phyloP scores from a whole-genome alignment of 2,329 filamentous ascomycete genomes.

The Calonectria crousiana region DNA sequence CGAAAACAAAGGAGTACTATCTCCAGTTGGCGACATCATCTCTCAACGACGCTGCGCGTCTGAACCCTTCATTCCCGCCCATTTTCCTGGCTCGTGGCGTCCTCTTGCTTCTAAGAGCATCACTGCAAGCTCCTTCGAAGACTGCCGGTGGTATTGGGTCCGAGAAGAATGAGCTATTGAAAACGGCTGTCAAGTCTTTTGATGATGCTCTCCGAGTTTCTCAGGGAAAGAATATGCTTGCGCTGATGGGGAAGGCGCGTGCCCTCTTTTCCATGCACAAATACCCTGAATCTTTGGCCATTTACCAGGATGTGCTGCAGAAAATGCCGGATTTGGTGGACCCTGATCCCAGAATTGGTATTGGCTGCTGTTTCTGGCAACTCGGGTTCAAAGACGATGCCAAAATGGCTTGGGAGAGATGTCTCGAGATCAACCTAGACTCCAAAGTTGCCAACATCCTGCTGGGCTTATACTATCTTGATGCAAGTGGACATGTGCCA shows the following conservation, averaged over 20 bases:
- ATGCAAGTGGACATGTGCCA: conserved; percentile 84
- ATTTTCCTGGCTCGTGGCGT: conserved; percentile 93
- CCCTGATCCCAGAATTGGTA: conserved; percentile 94
- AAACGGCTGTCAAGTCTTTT: conserved; percentile 90
- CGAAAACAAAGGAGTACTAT: conserved; percentile 93
- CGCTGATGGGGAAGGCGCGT: conserved; percentile 88
- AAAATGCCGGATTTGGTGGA: conserved; percentile 91
- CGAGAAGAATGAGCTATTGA: conserved; percentile 83
- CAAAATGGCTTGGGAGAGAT: conserved; percentile 88
- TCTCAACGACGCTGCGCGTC: conserved; percentile 93
- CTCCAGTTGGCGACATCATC: conserved; percentile 90
- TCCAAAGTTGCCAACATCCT: conserved; percentile 93
- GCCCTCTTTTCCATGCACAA: conserved; percentile 88
- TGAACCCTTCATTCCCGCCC: conserved; percentile 92
- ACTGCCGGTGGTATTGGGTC: conserved; percentile 74
- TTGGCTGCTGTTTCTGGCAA: conserved; percentile 98
- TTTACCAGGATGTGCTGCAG: conserved; percentile 88
- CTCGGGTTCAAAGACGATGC: conserved; percentile 95
- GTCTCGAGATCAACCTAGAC: conserved; percentile 82
- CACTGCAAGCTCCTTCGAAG: conserved; percentile 82
- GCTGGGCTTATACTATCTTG: conserved; percentile 89
- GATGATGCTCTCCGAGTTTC: conserved; percentile 92
- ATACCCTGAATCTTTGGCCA: conserved; percentile 83
- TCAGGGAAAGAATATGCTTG: conserved; percentile 89
- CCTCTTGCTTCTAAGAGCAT: conserved; percentile 87